These are phyloP conservation scores for Craterostigma plantagineum DNA, from an alignment of 257 asterid genomes.

Conservation along the genomic window DNA sequence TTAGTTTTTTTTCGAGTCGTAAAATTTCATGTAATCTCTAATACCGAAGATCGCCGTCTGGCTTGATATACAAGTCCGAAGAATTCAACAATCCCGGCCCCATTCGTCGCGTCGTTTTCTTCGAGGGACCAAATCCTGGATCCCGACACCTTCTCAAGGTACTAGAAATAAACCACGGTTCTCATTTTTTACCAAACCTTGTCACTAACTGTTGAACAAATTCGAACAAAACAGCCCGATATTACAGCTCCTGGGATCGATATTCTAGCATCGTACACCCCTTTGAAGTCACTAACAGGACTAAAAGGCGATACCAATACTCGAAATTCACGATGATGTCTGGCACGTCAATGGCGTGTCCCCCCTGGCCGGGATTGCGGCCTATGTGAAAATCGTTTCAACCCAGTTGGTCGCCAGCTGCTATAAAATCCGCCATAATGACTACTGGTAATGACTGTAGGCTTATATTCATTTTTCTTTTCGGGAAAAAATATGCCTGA, in stretches of 20 bases:
- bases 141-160: slow-evolving; percentile 57
- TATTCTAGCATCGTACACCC: slow-evolving; percentile 74
- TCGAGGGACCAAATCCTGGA: slow-evolving; percentile 79
- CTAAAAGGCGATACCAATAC: slow-evolving; percentile 45
- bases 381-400: slow-evolving; percentile 76
- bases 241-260: slow-evolving; percentile 85
- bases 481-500: no score
- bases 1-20: neutral
- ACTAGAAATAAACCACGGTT: neutral
- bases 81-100: slow-evolving; percentile 55
- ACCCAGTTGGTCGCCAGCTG: slow-evolving; percentile 79
- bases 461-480: neutral
- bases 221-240: slow-evolving; percentile 44
- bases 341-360: slow-evolving; percentile 93
- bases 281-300: slow-evolving; percentile 53
- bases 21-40: neutral
- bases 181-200: no score
- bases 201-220: neutral
- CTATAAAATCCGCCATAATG: slow-evolving; percentile 76
- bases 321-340: slow-evolving; percentile 75
- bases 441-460: slow-evolving; percentile 40
- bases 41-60: slow-evolving; percentile 50
- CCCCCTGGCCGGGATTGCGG: slow-evolving; percentile 76
- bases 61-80: slow-evolving; percentile 42
- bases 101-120: slow-evolving; percentile 69